Conservation (phyloP, 2,329 filamentous ascomycete species). For the Diaporthe batatas region DNA sequence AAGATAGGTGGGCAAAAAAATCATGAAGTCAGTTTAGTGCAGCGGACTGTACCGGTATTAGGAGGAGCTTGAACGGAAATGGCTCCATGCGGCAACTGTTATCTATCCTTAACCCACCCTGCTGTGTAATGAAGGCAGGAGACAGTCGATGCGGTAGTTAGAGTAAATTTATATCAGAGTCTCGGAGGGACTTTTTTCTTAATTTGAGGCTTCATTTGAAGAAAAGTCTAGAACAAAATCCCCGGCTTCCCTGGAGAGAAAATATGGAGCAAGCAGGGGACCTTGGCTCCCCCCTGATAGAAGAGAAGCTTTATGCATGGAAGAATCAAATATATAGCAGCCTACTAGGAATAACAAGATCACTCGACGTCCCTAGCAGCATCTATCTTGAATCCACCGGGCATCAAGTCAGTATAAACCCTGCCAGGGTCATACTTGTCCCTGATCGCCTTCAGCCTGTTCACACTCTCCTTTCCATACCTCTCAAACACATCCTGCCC, state of each 20-base stretch:
- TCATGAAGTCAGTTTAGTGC: too few species aligned
- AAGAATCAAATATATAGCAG: not conserved
- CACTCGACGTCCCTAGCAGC: not conserved
- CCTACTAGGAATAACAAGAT: not conserved
- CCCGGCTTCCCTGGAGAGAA: not conserved
- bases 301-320: not conserved
- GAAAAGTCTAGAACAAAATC: not conserved
- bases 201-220: not conserved
- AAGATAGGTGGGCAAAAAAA: too few species aligned
- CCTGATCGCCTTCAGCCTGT: too few species aligned
- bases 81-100: not conserved
- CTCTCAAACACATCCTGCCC: too few species aligned
- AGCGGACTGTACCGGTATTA: too few species aligned
- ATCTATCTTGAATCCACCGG: slow-evolving; percentile 33
- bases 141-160: not conserved
- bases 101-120: not conserved
- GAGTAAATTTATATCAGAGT: not conserved
- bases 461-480: too few species aligned
- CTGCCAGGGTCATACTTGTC: slow-evolving; percentile 32
- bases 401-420: slow-evolving; percentile 33
- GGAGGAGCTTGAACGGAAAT: not conserved
- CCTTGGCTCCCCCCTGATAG: not conserved
- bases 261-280: not conserved
- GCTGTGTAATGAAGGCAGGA: too few species aligned
- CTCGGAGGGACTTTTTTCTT: not conserved